Evolutionary conservation across 441 rosid genomes (phyloP).

Genomic region (Erodium moschatum): DNA sequence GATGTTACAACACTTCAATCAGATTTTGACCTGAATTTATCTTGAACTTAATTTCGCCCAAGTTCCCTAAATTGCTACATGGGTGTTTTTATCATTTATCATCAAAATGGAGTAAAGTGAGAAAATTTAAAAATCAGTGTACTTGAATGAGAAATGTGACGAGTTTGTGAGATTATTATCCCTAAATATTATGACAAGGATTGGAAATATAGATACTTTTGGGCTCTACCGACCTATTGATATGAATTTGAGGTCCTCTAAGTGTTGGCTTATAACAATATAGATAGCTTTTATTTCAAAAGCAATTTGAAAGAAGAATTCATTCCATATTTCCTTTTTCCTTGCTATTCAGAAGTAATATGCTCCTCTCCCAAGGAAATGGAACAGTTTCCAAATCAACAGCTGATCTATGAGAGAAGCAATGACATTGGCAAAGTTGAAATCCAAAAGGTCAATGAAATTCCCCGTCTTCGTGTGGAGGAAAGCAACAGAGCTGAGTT

Average conservation of each 20-base stretch:
- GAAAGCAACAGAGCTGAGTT: slow-evolving; percentile 41
- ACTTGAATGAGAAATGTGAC: too few species aligned
- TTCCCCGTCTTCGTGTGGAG: slow-evolving; percentile 28
- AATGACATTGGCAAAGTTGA: slow-evolving; percentile 2
- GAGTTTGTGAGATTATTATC: too few species aligned
- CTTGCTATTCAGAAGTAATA: slow-evolving; percentile 12
- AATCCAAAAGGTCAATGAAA: slow-evolving; percentile 13
- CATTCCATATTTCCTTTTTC: not conserved
- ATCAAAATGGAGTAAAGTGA: too few species aligned
- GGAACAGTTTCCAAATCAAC: slow-evolving; percentile 8
- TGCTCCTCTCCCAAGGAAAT: not conserved
- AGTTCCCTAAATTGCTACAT: too few species aligned
- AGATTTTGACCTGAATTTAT: too few species aligned
- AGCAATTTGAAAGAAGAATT: not conserved
- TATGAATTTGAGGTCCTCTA: not conserved
- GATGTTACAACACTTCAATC: too few species aligned
- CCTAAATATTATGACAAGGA: not conserved
- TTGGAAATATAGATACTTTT: not conserved
- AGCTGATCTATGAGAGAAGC: slow-evolving; percentile 9
- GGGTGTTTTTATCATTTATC: too few species aligned
- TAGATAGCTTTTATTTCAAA: not conserved
- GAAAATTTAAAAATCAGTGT: too few species aligned
- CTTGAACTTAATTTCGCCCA: too few species aligned
- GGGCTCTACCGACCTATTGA: not conserved
- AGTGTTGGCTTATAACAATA: not conserved